Percentiles rank a stretch among this genome's conserved stretches.
phyloP scores from a whole-genome alignment of 441 rosid genomes.

The Erodium chrysanthum region DNA sequence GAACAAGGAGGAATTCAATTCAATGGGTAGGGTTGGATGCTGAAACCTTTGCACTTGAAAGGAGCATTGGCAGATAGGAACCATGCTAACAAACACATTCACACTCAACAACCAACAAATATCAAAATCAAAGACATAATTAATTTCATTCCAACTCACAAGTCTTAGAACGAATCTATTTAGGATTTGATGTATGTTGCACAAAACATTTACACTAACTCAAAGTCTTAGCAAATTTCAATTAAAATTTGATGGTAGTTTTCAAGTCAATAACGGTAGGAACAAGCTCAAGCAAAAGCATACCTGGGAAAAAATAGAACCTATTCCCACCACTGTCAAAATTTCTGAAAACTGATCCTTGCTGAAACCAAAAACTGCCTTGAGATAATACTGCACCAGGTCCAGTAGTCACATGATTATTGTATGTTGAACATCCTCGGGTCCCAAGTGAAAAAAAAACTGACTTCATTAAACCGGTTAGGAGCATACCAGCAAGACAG shows the following conservation, averaged over 20 bases:
- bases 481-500: constrained; percentile 35
- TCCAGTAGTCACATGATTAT: neutral
- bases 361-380: constrained; percentile 7
- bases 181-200: no score
- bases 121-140: neutral
- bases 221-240: no score
- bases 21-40: constrained; percentile 27
- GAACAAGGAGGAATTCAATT: neutral
- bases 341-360: constrained; percentile 6
- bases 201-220: no score
- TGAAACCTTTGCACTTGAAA: constrained; percentile 48
- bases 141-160: constrained; percentile 23
- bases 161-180: no score
- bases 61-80: constrained; percentile 37
- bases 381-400: constrained; percentile 6
- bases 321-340: neutral
- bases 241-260: no score
- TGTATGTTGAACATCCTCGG: neutral
- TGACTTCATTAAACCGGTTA: neutral
- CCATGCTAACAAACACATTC: constrained; percentile 27
- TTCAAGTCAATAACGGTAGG: no score
- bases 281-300: neutral
- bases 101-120: no score
- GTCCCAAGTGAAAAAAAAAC: neutral
- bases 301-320: constrained; percentile 5